Base-by-base conservation (phyloP, 164 flowering plant genomes). In the Dillenia turbinata region DNA sequence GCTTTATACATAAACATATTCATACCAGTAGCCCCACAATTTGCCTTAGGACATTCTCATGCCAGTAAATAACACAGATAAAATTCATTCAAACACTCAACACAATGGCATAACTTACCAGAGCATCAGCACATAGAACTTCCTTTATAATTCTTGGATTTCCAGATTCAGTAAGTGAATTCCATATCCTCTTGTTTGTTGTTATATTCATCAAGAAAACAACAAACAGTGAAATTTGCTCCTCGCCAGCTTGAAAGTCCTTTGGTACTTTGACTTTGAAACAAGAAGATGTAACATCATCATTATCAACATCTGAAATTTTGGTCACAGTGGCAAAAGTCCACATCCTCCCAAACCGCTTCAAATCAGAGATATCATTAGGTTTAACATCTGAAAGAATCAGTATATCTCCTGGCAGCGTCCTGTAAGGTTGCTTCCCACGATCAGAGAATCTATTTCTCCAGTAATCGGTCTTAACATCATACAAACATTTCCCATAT, bases 351-450 rank as follows among this genome's bases (percentile, higher is more conserved):
- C 80, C 82, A 7, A 47, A 47, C n/a, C 72, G 60, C 44, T 57
- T 67, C 13, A 87, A 57, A 67, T 83, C 90, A 52, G 70, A 50
- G 43, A 59, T 54, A 51, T 55, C 57, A 75, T 78, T 82, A 13
- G 86, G 94, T 54, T 70, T 79, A 7, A 47, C 68, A 57, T 76
- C 73, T 12, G 89, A 59, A 2, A 91, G 13, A 55, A 82, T 47
- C 13, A 84, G 66, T n/a, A 91, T 15, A 77, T 91, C 96, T 8
- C 86, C 85, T 33, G 76, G 80, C 71, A 73, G 65, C 12, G 87
- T 76, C 68, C 67, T 79, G 61, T 85, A 81, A 5, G 75, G 73
- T 51, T 78, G 81, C 57, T 73, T 77, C 6, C 72, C 69, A 24
- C 52, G 60, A 16, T 64, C 70, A 57, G 52, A 59, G 45, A 48